Evolutionary conservation across 192 early-diverging fungal species (phyloP).

Genomic region (Helicostylum pulchrum): DNA sequence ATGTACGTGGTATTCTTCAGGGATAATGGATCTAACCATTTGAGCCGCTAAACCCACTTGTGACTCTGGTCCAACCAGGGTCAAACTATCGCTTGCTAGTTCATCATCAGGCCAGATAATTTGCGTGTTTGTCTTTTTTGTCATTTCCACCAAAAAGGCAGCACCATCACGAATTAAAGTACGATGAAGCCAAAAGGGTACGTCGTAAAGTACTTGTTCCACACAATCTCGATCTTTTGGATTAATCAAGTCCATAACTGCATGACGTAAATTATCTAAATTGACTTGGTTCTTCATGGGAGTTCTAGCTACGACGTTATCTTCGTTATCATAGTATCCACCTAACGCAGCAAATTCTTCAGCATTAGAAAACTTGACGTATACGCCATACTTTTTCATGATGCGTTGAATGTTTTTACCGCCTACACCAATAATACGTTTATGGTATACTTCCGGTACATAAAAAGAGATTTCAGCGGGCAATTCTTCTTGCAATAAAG

Average conservation of each 20-base stretch:
- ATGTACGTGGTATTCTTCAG: constrained; percentile 52
- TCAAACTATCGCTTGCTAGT: constrained; percentile 54
- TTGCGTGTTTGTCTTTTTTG: constrained; percentile 50
- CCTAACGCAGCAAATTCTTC: constrained; percentile 76
- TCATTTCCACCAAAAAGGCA: constrained; percentile 45
- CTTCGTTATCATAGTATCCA: constrained; percentile 77
- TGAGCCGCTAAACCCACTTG: constrained; percentile 50
- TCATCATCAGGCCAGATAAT: constrained; percentile 66
- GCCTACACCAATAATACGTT: constrained; percentile 83
- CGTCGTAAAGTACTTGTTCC: constrained; percentile 38
- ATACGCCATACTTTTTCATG: constrained; percentile 86
- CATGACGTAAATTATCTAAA: constrained; percentile 59
- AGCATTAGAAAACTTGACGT: constrained; percentile 84
- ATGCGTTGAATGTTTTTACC: constrained; percentile 88
- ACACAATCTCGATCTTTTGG: constrained; percentile 54
- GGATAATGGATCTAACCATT: constrained; percentile 50
- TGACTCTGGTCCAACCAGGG: constrained; percentile 55
- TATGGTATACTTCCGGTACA: constrained; percentile 79
- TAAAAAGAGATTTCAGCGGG: constrained; percentile 83
- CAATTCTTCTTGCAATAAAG: constrained; percentile 70
- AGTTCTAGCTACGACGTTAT: constrained; percentile 82
- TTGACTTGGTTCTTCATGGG: constrained; percentile 76
- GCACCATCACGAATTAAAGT: constrained; percentile 28
- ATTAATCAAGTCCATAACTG: constrained; percentile 56
- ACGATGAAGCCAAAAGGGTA: constrained; percentile 63